Percentiles rank a stretch among this genome's conserved stretches.
Evolutionary conservation across 306 rosid species (phyloP).

Genomic region (Citrullus amarus): DNA sequence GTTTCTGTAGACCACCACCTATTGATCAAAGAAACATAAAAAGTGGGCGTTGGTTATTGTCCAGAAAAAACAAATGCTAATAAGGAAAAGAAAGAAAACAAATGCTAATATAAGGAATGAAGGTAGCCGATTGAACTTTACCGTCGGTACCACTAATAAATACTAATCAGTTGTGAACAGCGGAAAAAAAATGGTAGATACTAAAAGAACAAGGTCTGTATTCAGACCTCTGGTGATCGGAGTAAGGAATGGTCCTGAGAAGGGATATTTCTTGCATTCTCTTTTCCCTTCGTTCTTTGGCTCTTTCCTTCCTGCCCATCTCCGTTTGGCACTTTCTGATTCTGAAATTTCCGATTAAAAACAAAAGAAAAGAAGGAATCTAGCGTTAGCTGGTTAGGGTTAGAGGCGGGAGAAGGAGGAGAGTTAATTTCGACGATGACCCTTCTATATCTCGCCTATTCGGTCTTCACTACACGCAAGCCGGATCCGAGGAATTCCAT

Average conservation of each 20-base stretch:
- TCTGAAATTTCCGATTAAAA: neutral
- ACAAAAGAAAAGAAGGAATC: neutral
- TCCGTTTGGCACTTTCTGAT: neutral
- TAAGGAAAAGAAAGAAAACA: neutral
- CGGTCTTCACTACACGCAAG: neutral
- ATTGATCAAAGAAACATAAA: neutral
- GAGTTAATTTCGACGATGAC: neutral
- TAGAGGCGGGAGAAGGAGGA: neutral
- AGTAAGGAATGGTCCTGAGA: conserved; percentile 80
- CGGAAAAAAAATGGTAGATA: neutral
- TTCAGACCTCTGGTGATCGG: conserved; percentile 70
- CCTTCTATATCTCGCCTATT: neutral
- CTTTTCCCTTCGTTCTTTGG: conserved; percentile 66
- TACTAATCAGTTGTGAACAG: neutral
- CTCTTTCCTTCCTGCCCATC: conserved; percentile 62
- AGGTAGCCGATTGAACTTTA: too few species aligned
- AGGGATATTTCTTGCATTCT: conserved; percentile 68
- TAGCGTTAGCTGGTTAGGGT: neutral
- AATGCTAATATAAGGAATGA: neutral
- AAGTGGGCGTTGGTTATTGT: neutral
- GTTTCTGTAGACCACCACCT: conserved; percentile 98
- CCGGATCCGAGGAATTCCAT: neutral
- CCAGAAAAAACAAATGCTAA: neutral
- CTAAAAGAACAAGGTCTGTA: neutral
- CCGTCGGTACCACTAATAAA: neutral